Base-by-base conservation (phyloP, 2,329 filamentous ascomycete species). In the Epichloe baconii region DNA sequence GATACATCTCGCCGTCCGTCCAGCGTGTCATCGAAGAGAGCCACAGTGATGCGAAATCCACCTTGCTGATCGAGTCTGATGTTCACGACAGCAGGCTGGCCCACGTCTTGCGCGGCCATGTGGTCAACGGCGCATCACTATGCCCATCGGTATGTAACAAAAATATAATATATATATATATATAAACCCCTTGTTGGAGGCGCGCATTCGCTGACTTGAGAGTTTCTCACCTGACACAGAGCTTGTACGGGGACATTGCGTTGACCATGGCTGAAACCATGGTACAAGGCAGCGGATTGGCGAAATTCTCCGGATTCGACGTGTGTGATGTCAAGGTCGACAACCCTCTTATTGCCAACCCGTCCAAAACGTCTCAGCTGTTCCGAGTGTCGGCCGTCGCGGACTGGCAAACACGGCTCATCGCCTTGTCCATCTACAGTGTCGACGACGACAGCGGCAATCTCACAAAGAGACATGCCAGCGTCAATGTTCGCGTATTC, bases 311-410 rank as follows among this genome's bases (percentile, higher is more conserved):
- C 31, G 31, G 8, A 31, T 31, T 31, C 31, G 31, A 31, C 11
- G 31, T 7, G 19, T 53, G 17, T 51, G 71, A 81, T 46, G 81
- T 88, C 72, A 79, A 83, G 62, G 82, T 86, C 1, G 75, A 75
- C 48, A 86, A 87, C 72, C 53, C 47, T 3, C 55, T 57, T 10
- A 49, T 57, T 11, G 55, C 52, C 2, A 52, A 68, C 3, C 57
- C 58, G 10, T 57, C 63, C 44, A 59, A 60, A 8, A 55, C 54
- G 10, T 53, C 62, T 5, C 68, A 66, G 50, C 52, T 62, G 15
- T 64, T 66, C 52, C 62, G 61, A 26, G 60, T 68, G 34, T 56
- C 57, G 2, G 55, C 55, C 1, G 61, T 58, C 5, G 69, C 70
- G 36, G 72, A 80, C 55, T 68, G 76, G 41, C 67, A 71, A 51